These are phyloP conservation scores for Phaffomyces antillensis DNA, from an alignment of 805 yeast species.

Conservation along the genomic window DNA sequence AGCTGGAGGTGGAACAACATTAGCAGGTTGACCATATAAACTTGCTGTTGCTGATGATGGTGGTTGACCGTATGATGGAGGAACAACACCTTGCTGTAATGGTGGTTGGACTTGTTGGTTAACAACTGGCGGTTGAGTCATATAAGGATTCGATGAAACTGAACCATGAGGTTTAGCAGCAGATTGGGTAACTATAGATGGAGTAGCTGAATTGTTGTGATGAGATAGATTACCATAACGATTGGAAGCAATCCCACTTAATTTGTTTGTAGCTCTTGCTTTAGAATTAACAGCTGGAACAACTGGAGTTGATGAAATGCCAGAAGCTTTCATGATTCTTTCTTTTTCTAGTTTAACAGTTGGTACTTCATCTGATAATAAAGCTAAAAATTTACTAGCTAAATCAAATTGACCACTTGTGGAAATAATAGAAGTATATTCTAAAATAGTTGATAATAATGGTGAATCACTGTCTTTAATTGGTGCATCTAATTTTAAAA, in stretches of 20 bases:
- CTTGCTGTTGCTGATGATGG: slow-evolving; percentile 4
- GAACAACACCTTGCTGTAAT: slow-evolving; percentile 2
- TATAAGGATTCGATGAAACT: slow-evolving; percentile 2
- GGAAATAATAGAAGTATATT: slow-evolving; percentile 74
- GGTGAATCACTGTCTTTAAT: slow-evolving; percentile 21
- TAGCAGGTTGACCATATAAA: slow-evolving; percentile 11
- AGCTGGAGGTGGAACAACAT: neutral
- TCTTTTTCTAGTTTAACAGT: slow-evolving; percentile 70
- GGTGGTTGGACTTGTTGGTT: slow-evolving; percentile 1
- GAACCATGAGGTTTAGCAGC: slow-evolving; percentile 3
- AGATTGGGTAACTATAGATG: neutral
- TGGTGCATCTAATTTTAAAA: slow-evolving; percentile 29
- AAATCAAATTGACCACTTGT: slow-evolving; percentile 78
- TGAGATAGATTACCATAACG: slow-evolving; percentile 16
- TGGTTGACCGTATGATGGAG: neutral
- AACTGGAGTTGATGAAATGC: slow-evolving; percentile 17
- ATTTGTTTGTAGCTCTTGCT: slow-evolving; percentile 7
- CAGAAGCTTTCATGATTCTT: slow-evolving; percentile 65
- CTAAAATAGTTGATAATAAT: slow-evolving; percentile 51
- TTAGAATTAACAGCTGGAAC: neutral
- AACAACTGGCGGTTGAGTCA: slow-evolving; percentile 4
- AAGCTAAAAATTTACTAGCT: slow-evolving; percentile 61
- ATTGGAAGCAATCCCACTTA: slow-evolving; percentile 3
- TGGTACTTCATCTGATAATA: slow-evolving; percentile 68
- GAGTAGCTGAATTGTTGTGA: neutral